Evolutionary conservation across 208 protist genomes (phyloP), one percentile per base, ranked within the genome.

Genomic region (Crithidia acanthocephali): DNA sequence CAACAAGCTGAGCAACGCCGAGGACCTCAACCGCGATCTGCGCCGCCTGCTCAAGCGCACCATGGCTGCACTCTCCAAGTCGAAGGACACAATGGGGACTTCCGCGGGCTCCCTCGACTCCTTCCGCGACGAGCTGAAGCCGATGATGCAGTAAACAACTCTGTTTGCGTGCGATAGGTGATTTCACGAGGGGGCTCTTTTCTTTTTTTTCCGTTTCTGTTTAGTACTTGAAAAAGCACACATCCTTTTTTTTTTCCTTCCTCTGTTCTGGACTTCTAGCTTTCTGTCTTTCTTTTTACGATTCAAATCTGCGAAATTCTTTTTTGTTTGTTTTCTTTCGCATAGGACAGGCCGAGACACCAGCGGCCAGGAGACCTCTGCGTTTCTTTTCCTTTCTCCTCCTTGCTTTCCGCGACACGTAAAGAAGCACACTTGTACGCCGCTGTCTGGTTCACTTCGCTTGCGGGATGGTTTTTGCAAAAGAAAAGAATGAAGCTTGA

Each of bases 41-140:
- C 61, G 75, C 0, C 68, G 68, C 7, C 45, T 80, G 30, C 63
- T 80, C n/a, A 80, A 75, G 52, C 75, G 68, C 35, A 72, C 66
- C 1, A 81, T 81, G 76, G 65, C 66, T 30, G 62, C 76, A 5
- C 56, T 85, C 28, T 69, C 66, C 7, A 59, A 61, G 70, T 70
- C 68, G 27, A 68, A 72, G 59, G 72, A 72, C 45, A 72, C 68
- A 6, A 81, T 76, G 80, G 67, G 71, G 18, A 78, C 15, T 45
- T 80, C 74, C 18, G 76, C 76, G 4, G 60, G 61, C 13, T 13
- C 76, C 4, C 57, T 85, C 28, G 74, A 75, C 28, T 60, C 69
- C 33, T 64, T 85, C 67, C 80, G 80, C 51, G 72, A 81, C 37
- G 72, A 80, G 32, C 62, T 85, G 61, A 67, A 64, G 28, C 76